Conservation (phyloP, 495 filamentous ascomycete genomes). For the Amphirosellinia nigrospora region DNA sequence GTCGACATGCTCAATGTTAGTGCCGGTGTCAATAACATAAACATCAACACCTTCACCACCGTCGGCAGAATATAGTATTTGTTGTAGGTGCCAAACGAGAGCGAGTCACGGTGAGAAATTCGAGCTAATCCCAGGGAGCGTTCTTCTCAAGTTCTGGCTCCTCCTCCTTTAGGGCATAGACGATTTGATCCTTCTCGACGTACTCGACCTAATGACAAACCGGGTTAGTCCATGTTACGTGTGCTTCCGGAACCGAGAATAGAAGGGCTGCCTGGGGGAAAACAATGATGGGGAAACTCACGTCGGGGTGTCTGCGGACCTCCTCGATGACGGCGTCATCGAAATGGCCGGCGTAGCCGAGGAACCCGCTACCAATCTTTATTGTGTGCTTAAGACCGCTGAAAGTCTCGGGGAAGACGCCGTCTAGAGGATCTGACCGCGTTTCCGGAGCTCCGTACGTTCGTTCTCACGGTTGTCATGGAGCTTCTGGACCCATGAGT, state of each 20-base stretch:
- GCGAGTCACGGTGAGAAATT: slow-evolving; percentile 89
- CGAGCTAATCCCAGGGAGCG: slow-evolving; percentile 97
- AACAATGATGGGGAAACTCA: slow-evolving; percentile 68
- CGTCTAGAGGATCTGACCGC: slow-evolving; percentile 72
- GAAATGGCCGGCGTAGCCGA: slow-evolving; percentile 96
- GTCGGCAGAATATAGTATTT: slow-evolving; percentile 92
- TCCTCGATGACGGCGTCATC: slow-evolving; percentile 90
- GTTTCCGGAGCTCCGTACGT: slow-evolving; percentile 85
- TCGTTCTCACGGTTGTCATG: slow-evolving; percentile 64
- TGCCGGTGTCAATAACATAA: slow-evolving; percentile 98
- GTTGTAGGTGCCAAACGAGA: slow-evolving; percentile 92
- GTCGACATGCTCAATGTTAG: slow-evolving; percentile 91
- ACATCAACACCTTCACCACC: slow-evolving; percentile 98
- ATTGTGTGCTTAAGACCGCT: slow-evolving; percentile 93
- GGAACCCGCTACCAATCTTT: slow-evolving; percentile 80
- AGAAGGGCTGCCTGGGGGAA: not conserved
- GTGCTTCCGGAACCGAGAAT: not conserved
- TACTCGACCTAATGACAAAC: slow-evolving; percentile 77
- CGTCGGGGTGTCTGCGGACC: slow-evolving; percentile 95
- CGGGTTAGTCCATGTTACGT: not conserved
- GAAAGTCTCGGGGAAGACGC: slow-evolving; percentile 73
- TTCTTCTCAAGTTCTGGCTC: slow-evolving; percentile 74
- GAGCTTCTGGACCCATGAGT: slow-evolving; percentile 90
- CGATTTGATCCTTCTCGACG: slow-evolving; percentile 91
- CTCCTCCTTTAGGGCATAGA: slow-evolving; percentile 66